These are phyloP conservation scores for Schizonepeta tenuifolia DNA, from an alignment of 257 asterid species.

Conservation along the genomic window DNA sequence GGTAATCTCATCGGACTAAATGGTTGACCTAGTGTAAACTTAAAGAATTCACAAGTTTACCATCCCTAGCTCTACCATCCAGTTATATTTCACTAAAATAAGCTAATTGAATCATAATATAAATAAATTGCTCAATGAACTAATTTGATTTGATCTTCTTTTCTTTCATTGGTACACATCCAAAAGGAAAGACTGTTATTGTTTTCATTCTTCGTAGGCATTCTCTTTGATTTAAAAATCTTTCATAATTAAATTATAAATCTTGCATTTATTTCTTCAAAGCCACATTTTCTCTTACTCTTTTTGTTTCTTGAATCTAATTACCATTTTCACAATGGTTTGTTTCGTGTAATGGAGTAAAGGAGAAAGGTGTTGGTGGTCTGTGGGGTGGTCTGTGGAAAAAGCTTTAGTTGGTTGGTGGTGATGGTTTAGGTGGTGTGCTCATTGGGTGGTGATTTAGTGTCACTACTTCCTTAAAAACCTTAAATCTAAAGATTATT, in stretches of 20 bases:
- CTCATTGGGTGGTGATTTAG: not conserved
- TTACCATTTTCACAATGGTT: not conserved
- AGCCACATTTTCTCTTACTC: not conserved
- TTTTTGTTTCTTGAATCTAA: not conserved
- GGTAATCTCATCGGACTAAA: not conserved
- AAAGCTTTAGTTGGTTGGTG: not conserved
- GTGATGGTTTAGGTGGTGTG: not conserved
- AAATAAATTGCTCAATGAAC: not conserved
- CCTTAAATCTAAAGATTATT: not conserved
- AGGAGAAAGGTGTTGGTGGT: not conserved
- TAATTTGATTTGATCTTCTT: not conserved
- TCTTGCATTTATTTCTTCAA: not conserved
- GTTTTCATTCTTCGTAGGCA: not conserved
- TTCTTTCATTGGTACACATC: not conserved
- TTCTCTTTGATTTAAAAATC: not conserved
- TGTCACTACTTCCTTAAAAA: not conserved
- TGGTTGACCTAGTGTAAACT: not conserved
- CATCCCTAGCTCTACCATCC: not conserved
- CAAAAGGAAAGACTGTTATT: not conserved
- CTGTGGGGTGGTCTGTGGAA: not conserved
- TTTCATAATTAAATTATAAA: not conserved
- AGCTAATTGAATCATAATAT: not conserved
- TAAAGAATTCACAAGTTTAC: not conserved
- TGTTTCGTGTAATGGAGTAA: not conserved
- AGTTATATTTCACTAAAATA: not conserved